Conservation (phyloP, 768 basidiomycete genomes). For the Mycena vulgaris region DNA sequence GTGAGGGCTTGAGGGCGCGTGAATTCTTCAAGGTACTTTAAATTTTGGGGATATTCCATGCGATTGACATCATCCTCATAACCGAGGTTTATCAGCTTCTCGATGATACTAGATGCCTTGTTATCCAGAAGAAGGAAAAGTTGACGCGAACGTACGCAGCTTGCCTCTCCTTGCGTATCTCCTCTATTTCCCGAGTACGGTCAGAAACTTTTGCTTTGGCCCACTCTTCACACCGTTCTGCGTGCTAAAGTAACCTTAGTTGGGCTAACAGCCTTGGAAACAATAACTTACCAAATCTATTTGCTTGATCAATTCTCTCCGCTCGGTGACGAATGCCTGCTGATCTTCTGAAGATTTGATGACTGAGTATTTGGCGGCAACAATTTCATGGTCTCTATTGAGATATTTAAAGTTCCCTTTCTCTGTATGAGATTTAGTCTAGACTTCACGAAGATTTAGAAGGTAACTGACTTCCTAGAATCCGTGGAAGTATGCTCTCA, state of each 20-base stretch:
- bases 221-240: constrained; percentile 8
- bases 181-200: constrained; percentile 2
- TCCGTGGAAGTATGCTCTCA: constrained; percentile 4
- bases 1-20: constrained; percentile 8
- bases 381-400: constrained; percentile 6
- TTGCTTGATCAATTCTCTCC: background rate
- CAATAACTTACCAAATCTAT: background rate
- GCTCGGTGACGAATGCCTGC: background rate
- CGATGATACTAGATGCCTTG: constrained; percentile 3
- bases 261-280: background rate
- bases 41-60: background rate
- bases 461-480: background rate
- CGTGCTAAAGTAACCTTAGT: background rate
- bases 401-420: constrained; percentile 16
- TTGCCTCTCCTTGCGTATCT: constrained; percentile 14
- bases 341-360: background rate
- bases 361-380: background rate
- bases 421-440: constrained; percentile 1
- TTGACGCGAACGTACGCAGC: background rate
- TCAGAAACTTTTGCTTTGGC: background rate
- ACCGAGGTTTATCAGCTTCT: constrained; percentile 1
- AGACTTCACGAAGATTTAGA: background rate
- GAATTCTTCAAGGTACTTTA: constrained; percentile 3
- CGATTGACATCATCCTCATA: background rate
- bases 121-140: background rate